A percentile compares a stretch with the other conserved stretches of the same genome.
Conservation (phyloP, 441 rosid genomes). For the Dalechampia spathulata region DNA sequence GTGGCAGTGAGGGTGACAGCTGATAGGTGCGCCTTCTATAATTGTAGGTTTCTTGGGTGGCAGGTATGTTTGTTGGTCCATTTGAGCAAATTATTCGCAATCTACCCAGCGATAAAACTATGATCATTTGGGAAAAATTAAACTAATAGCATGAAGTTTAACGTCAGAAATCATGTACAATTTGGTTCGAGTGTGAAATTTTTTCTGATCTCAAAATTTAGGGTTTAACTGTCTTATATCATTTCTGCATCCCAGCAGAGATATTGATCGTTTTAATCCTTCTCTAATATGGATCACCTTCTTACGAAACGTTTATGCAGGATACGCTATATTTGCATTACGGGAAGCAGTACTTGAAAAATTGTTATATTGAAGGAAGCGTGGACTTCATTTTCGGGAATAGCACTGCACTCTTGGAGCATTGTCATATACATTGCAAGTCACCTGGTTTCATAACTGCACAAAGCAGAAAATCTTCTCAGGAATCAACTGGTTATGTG, state of each 20-base stretch:
- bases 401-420: constrained; percentile 88
- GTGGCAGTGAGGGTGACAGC: constrained; percentile 94
- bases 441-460: constrained; percentile 81
- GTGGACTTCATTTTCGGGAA: constrained; percentile 96
- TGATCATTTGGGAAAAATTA: neutral
- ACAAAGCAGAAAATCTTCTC: constrained; percentile 91
- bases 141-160: neutral
- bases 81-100: too few species aligned
- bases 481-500: constrained; percentile 86
- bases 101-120: neutral
- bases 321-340: constrained; percentile 89
- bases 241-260: too few species aligned
- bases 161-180: neutral
- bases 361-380: constrained; percentile 88
- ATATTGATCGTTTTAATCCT: too few species aligned
- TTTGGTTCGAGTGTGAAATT: neutral
- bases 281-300: neutral
- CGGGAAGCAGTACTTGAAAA: constrained; percentile 85
- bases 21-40: constrained; percentile 90
- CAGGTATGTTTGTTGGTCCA: constrained; percentile 45
- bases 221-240: neutral
- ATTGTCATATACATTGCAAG: constrained; percentile 96
- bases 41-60: constrained; percentile 96
- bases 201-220: neutral
- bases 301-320: constrained; percentile 33